These are phyloP conservation scores for Penicillium sclerotiorum DNA, from an alignment of 2,329 filamentous ascomycete genomes.

Conservation along the genomic window DNA sequence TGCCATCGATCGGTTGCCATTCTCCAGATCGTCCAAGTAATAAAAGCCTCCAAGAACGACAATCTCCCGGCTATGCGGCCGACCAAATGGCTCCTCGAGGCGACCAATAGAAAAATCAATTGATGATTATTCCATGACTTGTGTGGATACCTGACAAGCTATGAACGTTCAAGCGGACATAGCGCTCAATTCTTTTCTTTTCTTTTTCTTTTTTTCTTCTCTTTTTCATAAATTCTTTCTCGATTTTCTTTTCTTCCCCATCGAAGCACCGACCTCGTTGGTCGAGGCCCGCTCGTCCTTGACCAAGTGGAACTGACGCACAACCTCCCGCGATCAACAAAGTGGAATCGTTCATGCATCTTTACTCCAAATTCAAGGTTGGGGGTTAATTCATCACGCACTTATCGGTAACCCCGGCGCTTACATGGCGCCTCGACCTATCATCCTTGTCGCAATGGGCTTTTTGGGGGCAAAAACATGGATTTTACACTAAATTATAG, in stretches of 20 bases:
- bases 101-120: constrained; percentile 32
- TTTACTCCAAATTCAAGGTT: too few species aligned
- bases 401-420: too few species aligned
- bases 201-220: not conserved
- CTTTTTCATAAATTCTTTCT: too few species aligned
- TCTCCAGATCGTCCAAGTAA: constrained; percentile 24
- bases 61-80: constrained; percentile 16
- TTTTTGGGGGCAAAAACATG: too few species aligned
- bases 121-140: constrained; percentile 17
- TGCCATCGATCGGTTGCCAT: constrained; percentile 6
- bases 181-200: constrained; percentile 13
- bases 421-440: too few species aligned
- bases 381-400: too few species aligned
- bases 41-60: constrained; percentile 10
- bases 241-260: not conserved
- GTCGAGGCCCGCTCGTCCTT: not conserved
- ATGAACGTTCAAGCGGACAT: too few species aligned
- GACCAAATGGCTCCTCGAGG: constrained; percentile 17
- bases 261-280: constrained; percentile 1
- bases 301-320: too few species aligned
- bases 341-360: too few species aligned
- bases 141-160: constrained; percentile 27
- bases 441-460: too few species aligned
- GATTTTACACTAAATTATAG: too few species aligned
- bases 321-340: too few species aligned